A percentile compares a stretch with the other conserved stretches of the same genome.
Conservation (phyloP, 2,329 filamentous ascomycete genomes). For the Ceratocystiopsis minuta region DNA sequence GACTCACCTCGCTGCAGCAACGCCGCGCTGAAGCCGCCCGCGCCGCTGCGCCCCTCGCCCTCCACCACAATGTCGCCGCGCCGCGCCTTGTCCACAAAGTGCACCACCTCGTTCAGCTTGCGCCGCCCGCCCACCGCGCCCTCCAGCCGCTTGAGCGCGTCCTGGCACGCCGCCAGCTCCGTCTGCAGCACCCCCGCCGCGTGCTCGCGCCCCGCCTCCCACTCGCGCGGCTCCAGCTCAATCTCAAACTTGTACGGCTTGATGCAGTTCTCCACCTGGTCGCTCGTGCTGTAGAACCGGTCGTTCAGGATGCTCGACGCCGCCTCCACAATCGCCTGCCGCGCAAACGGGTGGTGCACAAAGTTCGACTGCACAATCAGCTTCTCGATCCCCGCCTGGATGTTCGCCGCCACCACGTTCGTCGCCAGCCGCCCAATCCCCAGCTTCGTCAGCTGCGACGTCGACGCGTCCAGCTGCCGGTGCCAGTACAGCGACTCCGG, state of each 20-base stretch:
- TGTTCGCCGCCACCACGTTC: conserved; percentile 71
- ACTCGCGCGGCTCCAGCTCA: conserved; percentile 81
- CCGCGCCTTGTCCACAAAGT: conserved; percentile 76
- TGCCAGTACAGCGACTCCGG: conserved; percentile 81
- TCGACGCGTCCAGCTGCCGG: conserved; percentile 82
- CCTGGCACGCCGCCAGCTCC: conserved; percentile 70
- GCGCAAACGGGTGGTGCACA: conserved; percentile 74
- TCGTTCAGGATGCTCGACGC: conserved; percentile 83
- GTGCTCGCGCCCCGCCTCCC: conserved; percentile 70
- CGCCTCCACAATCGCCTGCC: conserved; percentile 81
- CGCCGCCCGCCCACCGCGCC: conserved; percentile 59
- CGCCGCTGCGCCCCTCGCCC: conserved; percentile 65
- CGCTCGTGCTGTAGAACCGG: conserved; percentile 87
- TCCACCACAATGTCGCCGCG: conserved; percentile 74
- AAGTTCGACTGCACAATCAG: conserved; percentile 73
- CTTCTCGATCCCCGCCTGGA: conserved; percentile 67
- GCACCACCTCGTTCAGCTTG: conserved; percentile 77
- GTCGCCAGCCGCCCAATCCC: conserved; percentile 87
- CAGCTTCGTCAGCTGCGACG: conserved; percentile 77
- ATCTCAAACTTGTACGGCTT: conserved; percentile 98
- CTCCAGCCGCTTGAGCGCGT: conserved; percentile 59
- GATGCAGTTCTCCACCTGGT: conserved; percentile 97
- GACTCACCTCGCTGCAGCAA: conserved; percentile 61
- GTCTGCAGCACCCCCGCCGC: conserved; percentile 65
- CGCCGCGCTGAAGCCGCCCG: conserved; percentile 81